phyloP scores from a whole-genome alignment of 495 filamentous ascomycete species.

The Rostrohypoxylon terebratum region DNA sequence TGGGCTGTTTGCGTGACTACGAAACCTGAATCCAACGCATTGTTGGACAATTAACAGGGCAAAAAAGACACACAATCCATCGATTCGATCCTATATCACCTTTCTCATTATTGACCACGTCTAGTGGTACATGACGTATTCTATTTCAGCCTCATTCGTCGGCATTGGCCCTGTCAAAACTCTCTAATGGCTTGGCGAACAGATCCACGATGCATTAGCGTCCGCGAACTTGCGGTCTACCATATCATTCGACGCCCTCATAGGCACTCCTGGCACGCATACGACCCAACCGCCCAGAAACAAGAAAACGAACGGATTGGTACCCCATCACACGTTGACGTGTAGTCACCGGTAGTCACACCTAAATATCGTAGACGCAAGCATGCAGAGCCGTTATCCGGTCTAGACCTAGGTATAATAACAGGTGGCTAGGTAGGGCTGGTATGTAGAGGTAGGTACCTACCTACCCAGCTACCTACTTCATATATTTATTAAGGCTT shows the following conservation, averaged over 20 bases:
- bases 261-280: background rate
- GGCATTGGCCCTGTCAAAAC: slow-evolving; percentile 27
- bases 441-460: too few relatives aligned
- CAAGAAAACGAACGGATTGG: slow-evolving; percentile 34
- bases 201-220: slow-evolving; percentile 41
- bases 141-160: slow-evolving; percentile 42
- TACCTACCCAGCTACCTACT: too few relatives aligned
- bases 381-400: slow-evolving; percentile 19
- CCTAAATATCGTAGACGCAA: slow-evolving; percentile 26
- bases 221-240: slow-evolving; percentile 40
- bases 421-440: background rate
- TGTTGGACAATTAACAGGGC: background rate
- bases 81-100: background rate
- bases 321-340: slow-evolving; percentile 37
- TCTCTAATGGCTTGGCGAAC: slow-evolving; percentile 15
- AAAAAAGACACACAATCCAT: background rate
- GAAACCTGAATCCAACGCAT: background rate
- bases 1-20: background rate
- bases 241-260: background rate
- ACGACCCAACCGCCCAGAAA: slow-evolving; percentile 11
- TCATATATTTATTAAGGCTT: slow-evolving; percentile 23
- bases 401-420: background rate
- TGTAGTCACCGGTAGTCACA: slow-evolving; percentile 40
- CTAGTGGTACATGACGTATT: slow-evolving; percentile 37
- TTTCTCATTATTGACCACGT: slow-evolving; percentile 16